Percentiles rank a stretch among this genome's conserved stretches.
Evolutionary conservation across 1,284 basidiomycete species (phyloP).

Genomic region (Trichosporon sp.): DNA sequence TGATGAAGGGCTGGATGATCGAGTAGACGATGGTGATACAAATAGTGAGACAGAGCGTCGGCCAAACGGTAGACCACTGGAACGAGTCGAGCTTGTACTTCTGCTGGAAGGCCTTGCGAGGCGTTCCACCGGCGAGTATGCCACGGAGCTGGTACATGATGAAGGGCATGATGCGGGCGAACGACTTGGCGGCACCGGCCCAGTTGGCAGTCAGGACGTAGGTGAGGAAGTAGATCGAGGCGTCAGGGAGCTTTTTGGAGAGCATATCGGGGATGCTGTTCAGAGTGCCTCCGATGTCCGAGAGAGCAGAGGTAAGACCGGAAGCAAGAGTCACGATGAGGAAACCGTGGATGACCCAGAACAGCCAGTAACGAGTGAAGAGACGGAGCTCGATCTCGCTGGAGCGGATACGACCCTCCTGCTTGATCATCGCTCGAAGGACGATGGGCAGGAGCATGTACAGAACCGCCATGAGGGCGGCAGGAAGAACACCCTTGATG

Average conservation of each 20-base stretch:
- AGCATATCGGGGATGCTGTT: slow-evolving; percentile 67
- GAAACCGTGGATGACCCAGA: slow-evolving; percentile 90
- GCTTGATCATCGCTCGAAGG: slow-evolving; percentile 60
- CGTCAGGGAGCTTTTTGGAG: slow-evolving; percentile 74
- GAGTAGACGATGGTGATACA: slow-evolving; percentile 56
- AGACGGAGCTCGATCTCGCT: slow-evolving; percentile 84
- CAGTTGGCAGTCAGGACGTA: slow-evolving; percentile 59
- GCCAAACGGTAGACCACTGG: slow-evolving; percentile 49
- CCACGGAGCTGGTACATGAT: slow-evolving; percentile 83
- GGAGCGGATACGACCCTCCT: slow-evolving; percentile 57
- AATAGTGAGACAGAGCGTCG: slow-evolving; percentile 50
- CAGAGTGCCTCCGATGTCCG: slow-evolving; percentile 66
- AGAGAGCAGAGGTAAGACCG: slow-evolving; percentile 73
- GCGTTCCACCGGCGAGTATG: slow-evolving; percentile 81
- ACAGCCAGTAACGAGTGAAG: slow-evolving; percentile 89
- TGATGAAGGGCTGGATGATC: slow-evolving; percentile 56
- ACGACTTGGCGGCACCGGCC: slow-evolving; percentile 72
- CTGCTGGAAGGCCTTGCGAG: slow-evolving; percentile 62
- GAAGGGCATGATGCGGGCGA: slow-evolving; percentile 75
- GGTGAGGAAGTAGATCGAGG: slow-evolving; percentile 93
- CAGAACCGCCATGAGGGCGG: slow-evolving; percentile 79
- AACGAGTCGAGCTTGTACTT: slow-evolving; percentile 50
- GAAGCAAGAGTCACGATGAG: slow-evolving; percentile 79
- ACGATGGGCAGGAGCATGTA: slow-evolving; percentile 90
- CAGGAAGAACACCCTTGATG: slow-evolving; percentile 86